Conservation (phyloP, 495 filamentous ascomycete species). For the Daldinia vernicosa region DNA sequence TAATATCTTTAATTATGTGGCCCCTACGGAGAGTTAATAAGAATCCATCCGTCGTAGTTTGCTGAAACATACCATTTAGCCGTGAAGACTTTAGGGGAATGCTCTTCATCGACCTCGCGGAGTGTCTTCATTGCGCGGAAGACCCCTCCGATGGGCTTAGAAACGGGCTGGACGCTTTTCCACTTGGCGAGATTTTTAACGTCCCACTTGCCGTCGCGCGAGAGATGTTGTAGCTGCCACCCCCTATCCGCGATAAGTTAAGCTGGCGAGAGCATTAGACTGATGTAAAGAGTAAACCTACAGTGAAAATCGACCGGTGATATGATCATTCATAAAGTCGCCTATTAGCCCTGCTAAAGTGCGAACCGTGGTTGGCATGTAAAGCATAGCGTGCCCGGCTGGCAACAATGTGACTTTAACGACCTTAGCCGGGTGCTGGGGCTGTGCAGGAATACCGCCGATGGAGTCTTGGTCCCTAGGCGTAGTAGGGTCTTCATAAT, state of each 20-base stretch:
- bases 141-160: conserved; percentile 73
- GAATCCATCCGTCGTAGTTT: no score
- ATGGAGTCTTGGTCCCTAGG: conserved; percentile 48
- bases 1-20: conserved; percentile 71
- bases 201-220: conserved; percentile 93
- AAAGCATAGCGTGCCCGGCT: conserved; percentile 85
- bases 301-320: conserved; percentile 80
- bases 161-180: conserved; percentile 80
- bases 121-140: conserved; percentile 91
- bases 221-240: conserved; percentile 90
- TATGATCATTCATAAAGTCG: conserved; percentile 76
- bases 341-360: conserved; percentile 82
- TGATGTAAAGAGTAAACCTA: conserved; percentile 14
- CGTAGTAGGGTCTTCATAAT: conserved; percentile 58
- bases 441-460: conserved; percentile 52
- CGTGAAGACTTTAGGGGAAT: conserved; percentile 79
- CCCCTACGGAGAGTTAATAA: conserved; percentile 46
- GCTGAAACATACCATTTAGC: conserved; percentile 60
- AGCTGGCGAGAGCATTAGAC: not conserved
- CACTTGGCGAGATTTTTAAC: conserved; percentile 96
- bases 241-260: conserved; percentile 51
- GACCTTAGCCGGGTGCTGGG: conserved; percentile 55
- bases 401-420: conserved; percentile 79
- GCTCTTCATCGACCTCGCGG: conserved; percentile 82
- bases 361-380: conserved; percentile 77